Conservation (phyloP, 2,329 filamentous ascomycete species). For the Epichloe glyceriae region DNA sequence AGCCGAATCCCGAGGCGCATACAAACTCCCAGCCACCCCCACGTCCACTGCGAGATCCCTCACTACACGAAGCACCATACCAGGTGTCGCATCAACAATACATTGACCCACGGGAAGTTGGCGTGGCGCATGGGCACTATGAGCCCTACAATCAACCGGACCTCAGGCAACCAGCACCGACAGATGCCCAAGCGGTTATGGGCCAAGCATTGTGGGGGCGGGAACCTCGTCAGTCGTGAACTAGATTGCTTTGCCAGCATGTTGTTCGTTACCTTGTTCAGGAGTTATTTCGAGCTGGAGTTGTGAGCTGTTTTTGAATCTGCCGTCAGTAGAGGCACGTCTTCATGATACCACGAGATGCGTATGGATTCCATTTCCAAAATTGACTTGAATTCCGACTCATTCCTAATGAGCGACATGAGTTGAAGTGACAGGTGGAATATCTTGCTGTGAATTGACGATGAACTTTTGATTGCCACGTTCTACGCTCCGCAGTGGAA, state of each 20-base stretch:
- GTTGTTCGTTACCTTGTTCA: background rate
- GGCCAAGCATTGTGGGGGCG: conserved; percentile 9
- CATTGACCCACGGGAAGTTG: background rate
- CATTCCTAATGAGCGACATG: too few relatives aligned
- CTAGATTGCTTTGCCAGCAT: background rate
- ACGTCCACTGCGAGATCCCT: conserved; percentile 2
- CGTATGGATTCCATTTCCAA: background rate
- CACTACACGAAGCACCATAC: conserved; percentile 2
- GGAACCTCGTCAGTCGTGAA: background rate
- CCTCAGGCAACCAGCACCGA: background rate
- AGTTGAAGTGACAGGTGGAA: too few relatives aligned
- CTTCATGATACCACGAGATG: background rate
- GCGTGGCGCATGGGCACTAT: conserved; percentile 3
- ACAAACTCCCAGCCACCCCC: conserved; percentile 3
- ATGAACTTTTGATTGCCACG: too few relatives aligned
- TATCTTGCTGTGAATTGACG: too few relatives aligned
- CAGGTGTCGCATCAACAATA: background rate
- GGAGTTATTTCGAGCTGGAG: background rate
- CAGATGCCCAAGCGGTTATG: conserved; percentile 5
- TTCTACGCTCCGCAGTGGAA: too few relatives aligned
- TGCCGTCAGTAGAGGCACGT: background rate
- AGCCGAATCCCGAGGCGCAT: conserved; percentile 14
- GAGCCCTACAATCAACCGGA: background rate
- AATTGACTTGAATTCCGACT: too few relatives aligned
- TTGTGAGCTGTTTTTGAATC: background rate